Evolutionary conservation across 805 yeast species (phyloP).

Genomic region (Candida fluviatilis): DNA sequence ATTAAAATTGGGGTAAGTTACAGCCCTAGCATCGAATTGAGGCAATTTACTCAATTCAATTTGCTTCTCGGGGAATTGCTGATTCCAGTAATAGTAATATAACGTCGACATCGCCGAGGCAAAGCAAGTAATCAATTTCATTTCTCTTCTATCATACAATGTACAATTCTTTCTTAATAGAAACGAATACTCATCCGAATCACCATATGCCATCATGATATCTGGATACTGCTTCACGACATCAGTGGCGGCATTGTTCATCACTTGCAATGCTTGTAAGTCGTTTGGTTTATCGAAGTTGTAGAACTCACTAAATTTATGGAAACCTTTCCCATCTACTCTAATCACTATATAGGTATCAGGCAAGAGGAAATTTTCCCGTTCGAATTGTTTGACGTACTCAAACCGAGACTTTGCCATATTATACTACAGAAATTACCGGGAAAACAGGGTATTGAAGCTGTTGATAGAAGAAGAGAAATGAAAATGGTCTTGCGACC

Average conservation of each 20-base stretch:
- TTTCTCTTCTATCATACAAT: constrained; percentile 78
- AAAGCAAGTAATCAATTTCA: constrained; percentile 76
- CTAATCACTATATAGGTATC: constrained; percentile 80
- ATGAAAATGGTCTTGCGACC: no score
- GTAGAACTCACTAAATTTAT: constrained; percentile 71
- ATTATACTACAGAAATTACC: neutral
- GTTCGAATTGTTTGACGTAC: constrained; percentile 80
- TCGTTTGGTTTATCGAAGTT: constrained; percentile 88
- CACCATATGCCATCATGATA: constrained; percentile 82
- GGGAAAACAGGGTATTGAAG: neutral
- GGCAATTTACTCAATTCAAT: constrained; percentile 60
- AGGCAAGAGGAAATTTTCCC: constrained; percentile 67
- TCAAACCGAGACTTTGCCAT: constrained; percentile 89
- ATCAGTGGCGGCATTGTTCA: constrained; percentile 75
- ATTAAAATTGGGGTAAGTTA: constrained; percentile 65
- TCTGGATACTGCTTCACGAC: constrained; percentile 68
- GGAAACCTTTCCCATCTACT: constrained; percentile 93
- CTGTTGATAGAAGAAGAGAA: no score
- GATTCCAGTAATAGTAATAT: constrained; percentile 66
- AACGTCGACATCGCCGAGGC: constrained; percentile 78
- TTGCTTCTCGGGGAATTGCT: constrained; percentile 44
- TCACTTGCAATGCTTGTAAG: constrained; percentile 62
- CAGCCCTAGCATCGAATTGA: constrained; percentile 88
- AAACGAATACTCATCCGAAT: constrained; percentile 91
- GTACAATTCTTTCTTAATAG: constrained; percentile 59